phyloP scores from a whole-genome alignment of 2,329 filamentous ascomycete genomes.

The Teratosphaeria epicoccoides region DNA sequence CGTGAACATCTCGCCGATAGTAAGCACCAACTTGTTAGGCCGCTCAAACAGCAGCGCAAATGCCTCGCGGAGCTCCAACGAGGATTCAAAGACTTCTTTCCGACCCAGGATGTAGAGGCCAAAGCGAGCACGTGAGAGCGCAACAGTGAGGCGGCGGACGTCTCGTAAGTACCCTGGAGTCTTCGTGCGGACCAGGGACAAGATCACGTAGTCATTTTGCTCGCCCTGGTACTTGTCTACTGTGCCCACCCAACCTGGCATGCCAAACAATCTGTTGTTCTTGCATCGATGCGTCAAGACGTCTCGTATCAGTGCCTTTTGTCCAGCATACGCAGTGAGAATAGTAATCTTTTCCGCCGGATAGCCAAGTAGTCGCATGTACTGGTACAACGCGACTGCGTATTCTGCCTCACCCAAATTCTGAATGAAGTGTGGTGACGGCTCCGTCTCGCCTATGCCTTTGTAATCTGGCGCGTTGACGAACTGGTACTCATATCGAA shows the following conservation, averaged over 20 bases:
- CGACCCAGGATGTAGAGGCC: constrained; percentile 89
- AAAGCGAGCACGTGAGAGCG: constrained; percentile 79
- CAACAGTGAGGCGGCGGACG: constrained; percentile 85
- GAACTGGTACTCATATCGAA: constrained; percentile 92
- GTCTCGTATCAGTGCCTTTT: constrained; percentile 77
- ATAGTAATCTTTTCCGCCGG: constrained; percentile 76
- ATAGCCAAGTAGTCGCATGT: constrained; percentile 93
- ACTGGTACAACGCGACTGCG: constrained; percentile 87
- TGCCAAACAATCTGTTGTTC: constrained; percentile 71
- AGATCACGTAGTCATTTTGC: constrained; percentile 96
- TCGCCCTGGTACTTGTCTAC: constrained; percentile 99
- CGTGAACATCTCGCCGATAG: constrained; percentile 79
- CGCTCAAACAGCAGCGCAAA: constrained; percentile 67
- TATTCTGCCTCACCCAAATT: constrained; percentile 97
- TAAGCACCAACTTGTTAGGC: constrained; percentile 58
- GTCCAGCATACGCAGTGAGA: constrained; percentile 85
- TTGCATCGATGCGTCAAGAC: constrained; percentile 76
- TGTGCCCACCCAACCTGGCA: constrained; percentile 82
- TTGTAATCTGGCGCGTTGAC: constrained; percentile 93
- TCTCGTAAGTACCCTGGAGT: constrained; percentile 88
- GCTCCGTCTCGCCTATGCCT: constrained; percentile 76
- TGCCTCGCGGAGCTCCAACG: constrained; percentile 75
- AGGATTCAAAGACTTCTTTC: constrained; percentile 76
- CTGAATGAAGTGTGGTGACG: constrained; percentile 88
- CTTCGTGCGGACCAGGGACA: constrained; percentile 82